These are phyloP conservation scores for Carex parvula DNA, from an alignment of 176 grass and related monocot genomes.

Conservation along the genomic window DNA sequence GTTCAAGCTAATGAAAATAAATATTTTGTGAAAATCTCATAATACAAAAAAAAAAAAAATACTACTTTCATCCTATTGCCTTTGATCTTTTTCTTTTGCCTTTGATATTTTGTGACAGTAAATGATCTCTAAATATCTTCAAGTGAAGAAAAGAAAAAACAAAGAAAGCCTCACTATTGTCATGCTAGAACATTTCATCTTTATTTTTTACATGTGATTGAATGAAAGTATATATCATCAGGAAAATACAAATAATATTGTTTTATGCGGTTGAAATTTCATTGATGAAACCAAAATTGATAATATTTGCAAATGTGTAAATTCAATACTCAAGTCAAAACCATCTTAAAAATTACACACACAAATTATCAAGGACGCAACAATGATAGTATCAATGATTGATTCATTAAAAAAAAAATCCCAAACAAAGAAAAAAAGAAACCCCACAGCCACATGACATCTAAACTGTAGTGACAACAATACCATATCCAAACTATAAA, in stretches of 20 bases:
- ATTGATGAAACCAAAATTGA: background rate
- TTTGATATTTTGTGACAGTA: background rate
- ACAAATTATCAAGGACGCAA: background rate
- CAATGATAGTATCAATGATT: constrained; percentile 34
- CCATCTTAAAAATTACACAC: background rate
- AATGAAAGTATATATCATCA: background rate
- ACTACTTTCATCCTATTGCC: too few relatives aligned
- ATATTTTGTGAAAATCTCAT: too few relatives aligned
- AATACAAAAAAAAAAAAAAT: too few relatives aligned
- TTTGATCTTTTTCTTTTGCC: too few relatives aligned
- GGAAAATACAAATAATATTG: background rate
- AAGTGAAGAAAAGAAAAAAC: background rate
- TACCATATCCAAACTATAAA: constrained; percentile 7
- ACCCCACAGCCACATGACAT: constrained; percentile 27
- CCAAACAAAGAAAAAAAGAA: background rate
- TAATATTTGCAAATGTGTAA: too few relatives aligned
- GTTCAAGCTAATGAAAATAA: too few relatives aligned
- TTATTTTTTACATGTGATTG: background rate
- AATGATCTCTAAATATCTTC: background rate
- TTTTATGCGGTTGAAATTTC: background rate
- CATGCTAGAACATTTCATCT: background rate
- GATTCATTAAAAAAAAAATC: background rate
- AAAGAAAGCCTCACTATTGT: background rate
- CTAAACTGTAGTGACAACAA: background rate
- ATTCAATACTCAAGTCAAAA: constrained; percentile 15